These are phyloP conservation scores for Hymenoscyphus infarciens DNA, from an alignment of 2,329 filamentous ascomycete species.

Conservation along the genomic window DNA sequence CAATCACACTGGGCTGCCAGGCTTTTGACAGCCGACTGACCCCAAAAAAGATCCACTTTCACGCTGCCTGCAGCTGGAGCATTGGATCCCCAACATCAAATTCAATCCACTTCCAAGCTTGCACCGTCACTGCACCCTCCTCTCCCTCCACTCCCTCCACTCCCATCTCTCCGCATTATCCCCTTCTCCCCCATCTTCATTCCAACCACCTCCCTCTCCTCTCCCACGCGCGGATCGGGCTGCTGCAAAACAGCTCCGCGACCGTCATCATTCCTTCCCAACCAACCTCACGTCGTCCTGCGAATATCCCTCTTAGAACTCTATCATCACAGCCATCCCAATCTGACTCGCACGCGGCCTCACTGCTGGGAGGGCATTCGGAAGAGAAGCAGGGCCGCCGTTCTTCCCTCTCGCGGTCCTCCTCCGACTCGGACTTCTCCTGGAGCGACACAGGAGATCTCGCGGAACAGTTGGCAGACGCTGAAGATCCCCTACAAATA, in stretches of 20 bases:
- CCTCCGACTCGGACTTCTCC: slow-evolving; percentile 66
- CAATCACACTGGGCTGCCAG: slow-evolving; percentile 3
- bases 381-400: slow-evolving; percentile 40
- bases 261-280: slow-evolving; percentile 81
- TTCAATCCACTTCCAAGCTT: slow-evolving; percentile 3
- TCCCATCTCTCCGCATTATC: background rate
- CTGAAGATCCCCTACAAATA: slow-evolving; percentile 75
- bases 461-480: slow-evolving; percentile 82
- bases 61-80: slow-evolving; percentile 1
- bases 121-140: background rate
- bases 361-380: slow-evolving; percentile 44
- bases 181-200: slow-evolving; percentile 1
- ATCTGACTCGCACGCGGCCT: slow-evolving; percentile 40
- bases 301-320: slow-evolving; percentile 84
- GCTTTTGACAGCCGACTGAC: slow-evolving; percentile 1
- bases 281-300: slow-evolving; percentile 63
- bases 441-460: slow-evolving; percentile 96
- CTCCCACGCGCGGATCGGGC: slow-evolving; percentile 45
- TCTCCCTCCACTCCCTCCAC: background rate
- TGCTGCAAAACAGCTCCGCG: slow-evolving; percentile 74
- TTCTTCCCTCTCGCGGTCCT: slow-evolving; percentile 49
- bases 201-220: background rate
- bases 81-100: background rate
- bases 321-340: slow-evolving; percentile 47
- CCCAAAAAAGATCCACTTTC: background rate